Base-by-base conservation (phyloP, 371 early-diverging fungal genomes). In the Smittium culicis region DNA sequence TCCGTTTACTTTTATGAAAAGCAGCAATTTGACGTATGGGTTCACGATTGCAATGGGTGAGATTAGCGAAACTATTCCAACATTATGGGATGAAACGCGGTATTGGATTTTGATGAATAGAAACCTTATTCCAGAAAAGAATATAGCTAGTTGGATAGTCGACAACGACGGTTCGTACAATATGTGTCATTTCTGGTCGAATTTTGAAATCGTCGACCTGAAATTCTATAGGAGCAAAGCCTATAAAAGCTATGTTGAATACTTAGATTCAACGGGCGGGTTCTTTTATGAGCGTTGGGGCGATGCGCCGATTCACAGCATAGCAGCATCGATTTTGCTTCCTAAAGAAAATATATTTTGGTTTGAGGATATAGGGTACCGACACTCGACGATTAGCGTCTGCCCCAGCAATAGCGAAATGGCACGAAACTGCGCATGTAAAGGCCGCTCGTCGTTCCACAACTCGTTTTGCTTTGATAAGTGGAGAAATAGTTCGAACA, bases 321-420 rank as follows among this genome's bases (percentile, higher is more conserved):
- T 97, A 17, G 94, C 90, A 0, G 90, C 86, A 0, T 85, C 88
- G 0, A 70, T 96, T 74, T 82, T 92, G 73, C 74, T 96, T 17
- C 79, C 81, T 24, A 83, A 81, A 67, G 71, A 80, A 14, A 77
- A 93, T 72, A 76, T 94, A 1, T 94, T 95, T 68, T 94, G 86
- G 74, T 96, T 96, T 80, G 83, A 88, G 61, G 87, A 90, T 65
- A 86, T 91, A 60, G 90, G 89, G 0, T 92, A 92, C 72, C 78
- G 69, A 45, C 91, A 91, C 72, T 80, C 62, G 30, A 61, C 32
- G 11, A 30, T 58, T 20, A 61, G 67, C 1, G 27, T 64, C 35
- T 67, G 67, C 45, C 67, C 67, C 11, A 67, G 56, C 16, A 29
- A 62, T 25, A 29, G 34, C 25, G 45, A 64, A 45, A 14, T 3